Base-by-base conservation (phyloP, 2,329 filamentous ascomycete species). In the Trichoderma pleuroti region DNA sequence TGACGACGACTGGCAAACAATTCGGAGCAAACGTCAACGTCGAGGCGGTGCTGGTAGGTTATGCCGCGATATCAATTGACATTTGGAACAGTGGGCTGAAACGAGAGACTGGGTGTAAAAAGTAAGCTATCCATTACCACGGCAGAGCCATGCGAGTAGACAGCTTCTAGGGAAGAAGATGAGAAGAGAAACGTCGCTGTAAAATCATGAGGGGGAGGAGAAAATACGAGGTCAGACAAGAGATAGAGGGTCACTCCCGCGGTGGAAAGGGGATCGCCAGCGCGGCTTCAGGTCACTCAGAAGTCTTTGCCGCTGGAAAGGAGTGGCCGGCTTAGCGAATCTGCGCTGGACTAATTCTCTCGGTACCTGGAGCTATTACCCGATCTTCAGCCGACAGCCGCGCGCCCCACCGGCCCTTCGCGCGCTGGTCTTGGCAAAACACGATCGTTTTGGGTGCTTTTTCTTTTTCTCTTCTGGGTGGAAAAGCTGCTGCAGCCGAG, bases 341-440 rank as follows among this genome's bases (percentile, higher is more conserved):
- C 63, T 66, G 26, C n/a, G 52, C 32, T 28, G 52, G 12, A 54
- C 26, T 30, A 21, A 21, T 30, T n/a, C 21, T 32, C 16, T n/a
- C 16, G 34, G 64, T 67, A 46, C 64, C 36, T 42, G 52, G n/a
- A 11, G 36, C 21, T 63, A 56, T 69, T 63, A 69, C 28, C 69
- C 71, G 71, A 12, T 4, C 2, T 46, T 72, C 32, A 9, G 28
- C 71, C 71, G 71, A 63, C 24, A 67, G 56, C 68, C 68, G 71
- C 71, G 56, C 36, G n/a, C 52, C 34, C 46, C 34, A 42, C 16
- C 10, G 14, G 26, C n/a, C 9, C 16, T 39, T 60, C 42, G 32
- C 67, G 67, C 67, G 67, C 67, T 56, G 34, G 57, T 42, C 42
- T 49, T 63, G 32, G 66, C 26, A 16, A 26, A 49, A 49, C 56